A percentile compares a stretch with the other conserved stretches of the same genome.
Evolutionary conservation across 306 rosid species (phyloP).

Genomic region (Gynostemma pentaphyllum): DNA sequence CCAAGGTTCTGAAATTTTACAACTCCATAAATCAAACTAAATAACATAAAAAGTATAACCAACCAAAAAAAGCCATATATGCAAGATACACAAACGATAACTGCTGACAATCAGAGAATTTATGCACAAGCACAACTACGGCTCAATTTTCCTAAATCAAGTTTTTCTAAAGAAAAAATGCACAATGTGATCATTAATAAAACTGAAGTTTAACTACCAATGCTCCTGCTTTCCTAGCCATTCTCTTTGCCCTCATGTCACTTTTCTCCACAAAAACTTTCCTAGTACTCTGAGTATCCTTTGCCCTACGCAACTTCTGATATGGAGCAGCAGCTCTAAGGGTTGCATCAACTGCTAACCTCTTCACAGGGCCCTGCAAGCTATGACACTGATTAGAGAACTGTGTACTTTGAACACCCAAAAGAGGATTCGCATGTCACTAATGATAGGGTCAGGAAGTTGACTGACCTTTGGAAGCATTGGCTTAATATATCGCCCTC

Average conservation of each 20-base stretch:
- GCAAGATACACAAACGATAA: neutral
- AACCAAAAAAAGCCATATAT: neutral
- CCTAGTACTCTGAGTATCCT: constrained; percentile 45
- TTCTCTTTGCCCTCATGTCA: constrained; percentile 97
- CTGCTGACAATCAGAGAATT: neutral
- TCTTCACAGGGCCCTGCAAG: constrained; percentile 73
- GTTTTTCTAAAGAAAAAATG: neutral
- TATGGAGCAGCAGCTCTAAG: constrained; percentile 98
- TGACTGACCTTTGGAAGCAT: constrained; percentile 82
- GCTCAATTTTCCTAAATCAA: neutral
- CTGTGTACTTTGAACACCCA: neutral
- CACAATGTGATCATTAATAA: constrained; percentile 6
- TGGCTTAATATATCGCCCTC: constrained; percentile 93
- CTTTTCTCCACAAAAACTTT: constrained; percentile 89
- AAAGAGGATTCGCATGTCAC: neutral
- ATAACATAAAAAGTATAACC: neutral
- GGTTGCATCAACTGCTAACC: constrained; percentile 97
- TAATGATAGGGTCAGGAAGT: neutral
- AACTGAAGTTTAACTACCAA: constrained; percentile 42
- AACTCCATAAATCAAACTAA: neutral
- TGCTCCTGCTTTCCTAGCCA: constrained; percentile 99
- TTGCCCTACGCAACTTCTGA: constrained; percentile 87
- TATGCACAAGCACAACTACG: neutral
- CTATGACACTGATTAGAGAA: neutral
- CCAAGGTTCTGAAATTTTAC: neutral